Evolutionary conservation across 345 rosid species (phyloP).

Genomic region (Carallia pectinifolia): DNA sequence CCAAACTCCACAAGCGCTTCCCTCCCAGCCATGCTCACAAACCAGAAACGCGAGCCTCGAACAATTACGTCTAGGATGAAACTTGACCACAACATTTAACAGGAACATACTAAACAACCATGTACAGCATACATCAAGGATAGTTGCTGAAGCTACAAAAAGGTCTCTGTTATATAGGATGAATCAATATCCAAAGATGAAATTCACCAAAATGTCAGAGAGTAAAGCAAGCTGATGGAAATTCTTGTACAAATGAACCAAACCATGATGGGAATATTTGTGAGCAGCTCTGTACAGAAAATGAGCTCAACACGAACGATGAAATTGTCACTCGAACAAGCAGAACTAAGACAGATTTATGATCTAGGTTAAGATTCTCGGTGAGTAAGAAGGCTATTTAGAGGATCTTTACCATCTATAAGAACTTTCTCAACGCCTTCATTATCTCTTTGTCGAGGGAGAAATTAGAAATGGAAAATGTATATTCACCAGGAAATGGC

Average conservation of each 20-base stretch:
- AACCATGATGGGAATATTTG: background rate
- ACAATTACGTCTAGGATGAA: no score
- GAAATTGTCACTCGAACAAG: background rate
- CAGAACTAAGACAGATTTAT: background rate
- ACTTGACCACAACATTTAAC: no score
- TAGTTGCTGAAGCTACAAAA: background rate
- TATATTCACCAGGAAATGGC: background rate
- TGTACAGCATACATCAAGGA: background rate
- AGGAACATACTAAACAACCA: no score
- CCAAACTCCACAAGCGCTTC: no score
- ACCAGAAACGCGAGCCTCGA: no score
- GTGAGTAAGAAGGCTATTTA: background rate
- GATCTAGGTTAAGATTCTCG: background rate
- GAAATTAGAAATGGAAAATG: background rate
- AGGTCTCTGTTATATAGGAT: background rate
- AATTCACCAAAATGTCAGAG: background rate
- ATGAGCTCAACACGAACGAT: no score
- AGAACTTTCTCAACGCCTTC: background rate
- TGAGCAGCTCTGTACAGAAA: background rate
- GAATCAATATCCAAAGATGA: constrained; percentile 1
- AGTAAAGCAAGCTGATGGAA: background rate
- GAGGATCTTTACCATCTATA: no score
- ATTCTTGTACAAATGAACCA: background rate
- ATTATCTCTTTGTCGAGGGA: no score
- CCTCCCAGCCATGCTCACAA: no score